A percentile compares a stretch with the other conserved stretches of the same genome.
These are phyloP conservation scores for Apiosordaria backusii DNA, from an alignment of 495 filamentous ascomycete genomes.

Conservation along the genomic window DNA sequence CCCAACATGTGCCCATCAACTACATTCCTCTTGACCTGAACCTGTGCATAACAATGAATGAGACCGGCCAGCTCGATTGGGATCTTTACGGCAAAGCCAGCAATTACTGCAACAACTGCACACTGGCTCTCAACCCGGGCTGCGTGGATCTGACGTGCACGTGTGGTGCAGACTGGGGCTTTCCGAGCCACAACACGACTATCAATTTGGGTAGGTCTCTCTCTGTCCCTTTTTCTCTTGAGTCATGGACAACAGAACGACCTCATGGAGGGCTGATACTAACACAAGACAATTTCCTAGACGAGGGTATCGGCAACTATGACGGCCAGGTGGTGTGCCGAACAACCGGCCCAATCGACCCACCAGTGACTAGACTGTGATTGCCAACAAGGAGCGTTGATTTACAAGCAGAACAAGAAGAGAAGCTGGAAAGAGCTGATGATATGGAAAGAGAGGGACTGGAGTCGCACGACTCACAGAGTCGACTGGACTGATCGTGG, in stretches of 20 bases:
- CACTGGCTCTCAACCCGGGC: background rate
- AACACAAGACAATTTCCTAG: too few species aligned
- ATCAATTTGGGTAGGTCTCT: constrained; percentile 16
- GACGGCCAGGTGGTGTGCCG: background rate
- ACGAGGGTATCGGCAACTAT: background rate
- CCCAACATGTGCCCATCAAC: background rate
- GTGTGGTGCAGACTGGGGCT: constrained; percentile 8
- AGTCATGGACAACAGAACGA: background rate
- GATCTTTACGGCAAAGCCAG: constrained; percentile 18
- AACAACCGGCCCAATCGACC: background rate
- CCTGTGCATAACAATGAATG: constrained; percentile 16
- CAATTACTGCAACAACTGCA: constrained; percentile 26
- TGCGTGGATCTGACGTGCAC: constrained; percentile 9
- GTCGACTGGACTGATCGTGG: background rate
- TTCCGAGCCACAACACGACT: background rate
- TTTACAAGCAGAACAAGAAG: too few species aligned
- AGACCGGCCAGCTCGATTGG: background rate
- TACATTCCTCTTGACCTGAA: constrained; percentile 21
- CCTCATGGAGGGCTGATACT: too few species aligned
- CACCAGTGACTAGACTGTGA: too few species aligned
- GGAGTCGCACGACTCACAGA: background rate
- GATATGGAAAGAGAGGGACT: background rate
- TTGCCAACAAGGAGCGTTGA: too few species aligned
- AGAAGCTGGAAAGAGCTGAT: too few species aligned
- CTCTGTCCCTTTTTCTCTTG: background rate